Evolutionary conservation across 2,329 filamentous ascomycete species (phyloP).

Genomic region (Rhinocladiella similis): DNA sequence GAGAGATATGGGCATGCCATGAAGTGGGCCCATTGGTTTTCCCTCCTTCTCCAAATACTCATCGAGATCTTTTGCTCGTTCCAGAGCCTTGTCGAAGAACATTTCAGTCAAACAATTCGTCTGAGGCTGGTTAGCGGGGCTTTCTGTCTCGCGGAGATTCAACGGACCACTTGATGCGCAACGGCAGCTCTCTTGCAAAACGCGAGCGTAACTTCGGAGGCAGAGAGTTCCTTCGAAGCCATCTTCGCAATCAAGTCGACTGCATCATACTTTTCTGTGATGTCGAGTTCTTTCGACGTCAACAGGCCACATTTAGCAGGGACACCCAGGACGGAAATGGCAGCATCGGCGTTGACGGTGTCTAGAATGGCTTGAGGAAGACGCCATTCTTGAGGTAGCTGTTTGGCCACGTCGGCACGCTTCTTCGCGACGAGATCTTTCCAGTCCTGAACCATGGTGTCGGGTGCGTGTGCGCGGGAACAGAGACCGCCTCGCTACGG

Average conservation of each 20-base stretch:
- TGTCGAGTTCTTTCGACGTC: conserved; percentile 43
- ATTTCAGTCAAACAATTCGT: conserved; percentile 42
- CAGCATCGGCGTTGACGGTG: conserved; percentile 10
- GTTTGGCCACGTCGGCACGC: conserved; percentile 16
- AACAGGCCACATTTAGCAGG: conserved; percentile 46
- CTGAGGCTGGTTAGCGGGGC: conserved; percentile 8
- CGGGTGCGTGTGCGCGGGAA: not conserved
- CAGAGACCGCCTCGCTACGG: no score
- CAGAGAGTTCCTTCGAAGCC: conserved; percentile 12
- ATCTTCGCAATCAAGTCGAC: conserved; percentile 35
- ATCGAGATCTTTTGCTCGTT: conserved; percentile 61
- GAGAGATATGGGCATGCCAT: conserved; percentile 49
- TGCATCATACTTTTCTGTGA: conserved; percentile 51
- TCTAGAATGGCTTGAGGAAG: conserved; percentile 18
- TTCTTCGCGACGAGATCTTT: conserved; percentile 17
- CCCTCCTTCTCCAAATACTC: conserved; percentile 50
- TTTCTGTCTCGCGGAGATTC: conserved; percentile 26
- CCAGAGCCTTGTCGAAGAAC: conserved; percentile 48
- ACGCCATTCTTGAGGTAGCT: conserved; percentile 33
- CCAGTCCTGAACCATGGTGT: conserved; percentile 17
- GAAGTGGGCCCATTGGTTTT: conserved; percentile 60
- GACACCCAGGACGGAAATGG: conserved; percentile 26
- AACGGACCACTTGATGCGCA: conserved; percentile 47
- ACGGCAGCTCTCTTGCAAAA: conserved; percentile 45
- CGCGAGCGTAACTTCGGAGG: conserved; percentile 38